Evolutionary conservation across 371 early-diverging fungal genomes (phyloP), one percentile per base, ranked within the genome.

Genomic region (Apophysomyces ossiformis): DNA sequence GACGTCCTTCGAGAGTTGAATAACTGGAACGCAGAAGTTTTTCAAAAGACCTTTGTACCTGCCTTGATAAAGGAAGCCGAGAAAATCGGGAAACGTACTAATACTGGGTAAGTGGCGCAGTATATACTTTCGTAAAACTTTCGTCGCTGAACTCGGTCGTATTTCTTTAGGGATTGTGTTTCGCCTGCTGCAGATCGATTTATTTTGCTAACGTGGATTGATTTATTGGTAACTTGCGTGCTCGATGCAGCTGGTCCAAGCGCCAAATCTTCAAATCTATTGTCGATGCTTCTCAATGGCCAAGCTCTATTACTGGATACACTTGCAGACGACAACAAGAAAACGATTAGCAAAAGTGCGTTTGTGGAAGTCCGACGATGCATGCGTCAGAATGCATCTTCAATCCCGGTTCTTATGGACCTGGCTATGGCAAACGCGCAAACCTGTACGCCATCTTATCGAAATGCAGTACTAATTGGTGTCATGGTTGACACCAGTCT

Each of bases 131-230:
- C n/a, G 9, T 56, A 18, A 38, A 38, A 26, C 15, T 2, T 7
- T 47, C 47, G n/a, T 35, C 37, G 57, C 21, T 37, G 57, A 38
- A 61, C 12, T 35, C 37, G 16, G n/a, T n/a, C n/a, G n/a, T n/a
- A n/a, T n/a, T n/a, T n/a, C 37, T 35, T 26, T 67, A 85, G 83
- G 50, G 75, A 75, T 45, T 83, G 76, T 58, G 72, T 80, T 26
- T 83, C 82, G 9, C 66, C 88, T 26, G 81, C 87, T n/a, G 73
- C 78, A 12, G 75, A 83, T 65, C 84, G 90, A 60, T 82, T 87
- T 69, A 82, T 86, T 15, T 63, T 88, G 58, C 67, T 89, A 60
- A 86, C 82, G 16, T 89, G 90, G 90, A 71, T 87, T 43, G 78
- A 88, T 68, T 37, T 79, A 8, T 18, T 89, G 44, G 47, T 87